Base-by-base conservation (phyloP, 768 basidiomycete species). In the Kondoa malvinella region DNA sequence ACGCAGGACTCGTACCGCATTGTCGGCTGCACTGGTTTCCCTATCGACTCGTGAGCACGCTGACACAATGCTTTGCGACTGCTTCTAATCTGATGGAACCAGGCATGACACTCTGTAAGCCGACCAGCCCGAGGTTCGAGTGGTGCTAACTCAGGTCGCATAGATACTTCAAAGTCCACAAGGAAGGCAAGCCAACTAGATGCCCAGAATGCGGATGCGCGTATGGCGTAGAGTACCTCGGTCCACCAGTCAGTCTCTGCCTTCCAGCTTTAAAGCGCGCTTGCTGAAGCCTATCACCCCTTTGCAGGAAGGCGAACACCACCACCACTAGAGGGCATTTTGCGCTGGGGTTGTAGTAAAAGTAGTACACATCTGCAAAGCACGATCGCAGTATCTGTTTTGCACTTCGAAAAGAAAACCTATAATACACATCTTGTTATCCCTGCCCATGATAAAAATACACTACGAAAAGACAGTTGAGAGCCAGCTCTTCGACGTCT, bases 11-110 rank as follows among this genome's bases (percentile, higher is more conserved):
- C 56, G 25, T 57, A 86, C 70, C 89, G 94, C 69, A 83, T 89
- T 67, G 80, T 97, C 76, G 94, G 94, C 58, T 97, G 92, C 82
- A 91, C 94, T 56, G 94, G 94, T 65, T 85, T 82, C 75, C 94
- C 94, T 4, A 88, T 87, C 57, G 94, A 96, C 78, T 92, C 91
- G 40, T 92, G 95, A 79, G 89, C n/a, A 25, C 8, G 25, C 50
- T 56, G 14, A 14, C 25, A 25, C 14, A 14, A 14, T 56, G 50
- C 25, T 14, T 25, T 14, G 14, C 50, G 50, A 56, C 14, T 25
- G 14, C 14, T 14, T 14, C 50, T 56, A 56, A 56, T 14, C 14
- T 25, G 14, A 14, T 14, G 50, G 14, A 25, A 12, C n/a, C 4
- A 59, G 57, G 8, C 61, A 63, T 33, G 61, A 63, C 61, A 32